These are phyloP conservation scores for Hanseniaspora meyeri DNA, from an alignment of 805 yeast genomes.

Conservation along the genomic window DNA sequence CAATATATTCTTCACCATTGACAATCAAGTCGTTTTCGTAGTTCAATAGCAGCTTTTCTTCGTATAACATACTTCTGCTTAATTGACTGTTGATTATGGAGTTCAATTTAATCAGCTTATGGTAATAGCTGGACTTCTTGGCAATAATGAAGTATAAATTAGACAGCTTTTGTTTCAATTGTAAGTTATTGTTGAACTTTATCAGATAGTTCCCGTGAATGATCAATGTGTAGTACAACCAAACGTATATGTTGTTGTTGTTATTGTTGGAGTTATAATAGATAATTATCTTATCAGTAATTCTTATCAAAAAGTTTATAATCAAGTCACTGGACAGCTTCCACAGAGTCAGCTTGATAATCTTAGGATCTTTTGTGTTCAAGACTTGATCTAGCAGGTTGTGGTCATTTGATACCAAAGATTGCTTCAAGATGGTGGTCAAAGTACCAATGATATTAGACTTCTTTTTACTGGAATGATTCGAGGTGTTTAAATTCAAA, in stretches of 20 bases:
- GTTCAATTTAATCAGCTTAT: slow-evolving; percentile 64
- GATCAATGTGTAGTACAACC: slow-evolving; percentile 83
- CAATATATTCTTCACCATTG: slow-evolving; percentile 27
- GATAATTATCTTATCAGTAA: slow-evolving; percentile 45
- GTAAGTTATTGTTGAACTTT: slow-evolving; percentile 29
- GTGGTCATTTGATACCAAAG: slow-evolving; percentile 76
- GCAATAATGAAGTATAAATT: slow-evolving; percentile 52
- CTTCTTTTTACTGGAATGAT: slow-evolving; percentile 30
- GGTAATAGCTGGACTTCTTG: slow-evolving; percentile 54
- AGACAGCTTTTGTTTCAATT: slow-evolving; percentile 44
- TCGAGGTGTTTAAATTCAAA: slow-evolving; percentile 14
- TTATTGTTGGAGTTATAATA: slow-evolving; percentile 2
- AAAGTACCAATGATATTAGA: slow-evolving; percentile 62
- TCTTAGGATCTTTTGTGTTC: slow-evolving; percentile 37
- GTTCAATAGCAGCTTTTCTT: slow-evolving; percentile 33
- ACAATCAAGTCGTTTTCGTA: slow-evolving; percentile 34
- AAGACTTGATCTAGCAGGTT: slow-evolving; percentile 76
- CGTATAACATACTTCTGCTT: slow-evolving; percentile 46
- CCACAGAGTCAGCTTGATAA: slow-evolving; percentile 43
- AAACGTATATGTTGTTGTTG: slow-evolving; percentile 31
- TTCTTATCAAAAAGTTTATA: slow-evolving; percentile 42
- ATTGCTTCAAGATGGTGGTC: slow-evolving; percentile 75
- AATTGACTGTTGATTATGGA: slow-evolving; percentile 63
- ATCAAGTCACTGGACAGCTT: slow-evolving; percentile 43
- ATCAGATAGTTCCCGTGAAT: slow-evolving; percentile 62